Conservation (phyloP, 1,139 yeast species). For the Candida neerlandica region DNA sequence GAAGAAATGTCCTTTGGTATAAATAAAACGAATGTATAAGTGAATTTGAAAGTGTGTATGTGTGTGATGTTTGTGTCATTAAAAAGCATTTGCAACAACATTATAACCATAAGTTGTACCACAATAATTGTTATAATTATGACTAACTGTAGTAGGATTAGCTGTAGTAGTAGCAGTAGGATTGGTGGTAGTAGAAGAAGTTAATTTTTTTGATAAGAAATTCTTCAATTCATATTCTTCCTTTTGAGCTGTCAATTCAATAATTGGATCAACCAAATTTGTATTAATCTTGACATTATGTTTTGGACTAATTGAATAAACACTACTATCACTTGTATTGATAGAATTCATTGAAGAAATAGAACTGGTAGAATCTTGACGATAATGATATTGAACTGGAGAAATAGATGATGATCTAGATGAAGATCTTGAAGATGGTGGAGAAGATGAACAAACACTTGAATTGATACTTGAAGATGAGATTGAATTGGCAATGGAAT, state of each 20-base stretch:
- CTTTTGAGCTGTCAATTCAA: conserved; percentile 44
- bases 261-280: conserved; percentile 37
- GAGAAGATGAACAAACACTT: conserved; percentile 7
- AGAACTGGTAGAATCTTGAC: conserved; percentile 33
- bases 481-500: conserved; percentile 5
- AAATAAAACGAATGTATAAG: conserved; percentile 4
- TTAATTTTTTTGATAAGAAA: conserved; percentile 29
- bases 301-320: conserved; percentile 8
- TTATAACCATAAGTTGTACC: conserved; percentile 9
- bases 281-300: background rate
- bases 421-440: conserved; percentile 14
- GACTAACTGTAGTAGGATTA: conserved; percentile 3
- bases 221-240: conserved; percentile 44
- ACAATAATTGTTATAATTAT: background rate
- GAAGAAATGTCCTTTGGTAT: background rate
- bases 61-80: conserved; percentile 1
- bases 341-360: conserved; percentile 24
- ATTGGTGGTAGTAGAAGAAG: background rate
- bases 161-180: background rate
- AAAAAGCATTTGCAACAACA: conserved; percentile 6
- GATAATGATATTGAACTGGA: conserved; percentile 23
- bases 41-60: background rate
- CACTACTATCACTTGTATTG: conserved; percentile 7
- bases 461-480: background rate
- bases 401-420: conserved; percentile 15